Evolutionary conservation across 108 stramenopile species (phyloP).

Genomic region (Nitzschia sp.): DNA sequence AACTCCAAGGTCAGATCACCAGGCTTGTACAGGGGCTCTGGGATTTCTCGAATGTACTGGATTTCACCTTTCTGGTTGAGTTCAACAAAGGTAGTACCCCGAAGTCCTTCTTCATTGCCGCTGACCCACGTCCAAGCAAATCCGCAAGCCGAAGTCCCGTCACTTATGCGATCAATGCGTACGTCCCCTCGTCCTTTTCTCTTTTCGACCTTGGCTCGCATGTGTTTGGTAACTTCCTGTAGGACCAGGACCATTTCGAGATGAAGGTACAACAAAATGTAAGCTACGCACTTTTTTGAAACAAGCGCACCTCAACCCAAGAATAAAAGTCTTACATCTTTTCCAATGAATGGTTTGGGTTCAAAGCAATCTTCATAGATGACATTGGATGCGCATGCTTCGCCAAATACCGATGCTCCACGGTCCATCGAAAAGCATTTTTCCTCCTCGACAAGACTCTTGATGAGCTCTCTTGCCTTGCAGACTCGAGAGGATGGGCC

Average conservation of each 20-base stretch:
- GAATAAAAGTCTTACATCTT: constrained; percentile 23
- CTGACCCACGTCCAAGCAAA: constrained; percentile 79
- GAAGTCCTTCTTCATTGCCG: constrained; percentile 57
- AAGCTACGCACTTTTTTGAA: too few relatives aligned
- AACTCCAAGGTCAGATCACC: constrained; percentile 69
- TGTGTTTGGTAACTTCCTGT: constrained; percentile 36
- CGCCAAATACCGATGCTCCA: constrained; percentile 65
- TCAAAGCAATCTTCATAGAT: constrained; percentile 74
- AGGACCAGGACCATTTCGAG: not conserved
- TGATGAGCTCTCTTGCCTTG: constrained; percentile 36
- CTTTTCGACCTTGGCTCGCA: constrained; percentile 36
- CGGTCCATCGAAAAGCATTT: constrained; percentile 50
- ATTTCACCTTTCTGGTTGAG: constrained; percentile 68
- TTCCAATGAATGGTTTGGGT: constrained; percentile 67
- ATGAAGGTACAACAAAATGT: not conserved
- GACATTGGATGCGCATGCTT: constrained; percentile 58
- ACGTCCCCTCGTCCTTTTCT: constrained; percentile 48
- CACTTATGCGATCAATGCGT: constrained; percentile 69
- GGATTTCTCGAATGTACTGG: constrained; percentile 70
- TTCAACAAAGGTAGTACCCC: constrained; percentile 79
- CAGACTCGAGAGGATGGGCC: not conserved
- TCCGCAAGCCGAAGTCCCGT: constrained; percentile 69
- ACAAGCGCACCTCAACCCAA: too few relatives aligned
- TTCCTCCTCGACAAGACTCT: constrained; percentile 38
- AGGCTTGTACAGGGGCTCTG: constrained; percentile 77